These are phyloP conservation scores for Beauveria australis DNA, from an alignment of 2,329 filamentous ascomycete genomes.

Conservation along the genomic window DNA sequence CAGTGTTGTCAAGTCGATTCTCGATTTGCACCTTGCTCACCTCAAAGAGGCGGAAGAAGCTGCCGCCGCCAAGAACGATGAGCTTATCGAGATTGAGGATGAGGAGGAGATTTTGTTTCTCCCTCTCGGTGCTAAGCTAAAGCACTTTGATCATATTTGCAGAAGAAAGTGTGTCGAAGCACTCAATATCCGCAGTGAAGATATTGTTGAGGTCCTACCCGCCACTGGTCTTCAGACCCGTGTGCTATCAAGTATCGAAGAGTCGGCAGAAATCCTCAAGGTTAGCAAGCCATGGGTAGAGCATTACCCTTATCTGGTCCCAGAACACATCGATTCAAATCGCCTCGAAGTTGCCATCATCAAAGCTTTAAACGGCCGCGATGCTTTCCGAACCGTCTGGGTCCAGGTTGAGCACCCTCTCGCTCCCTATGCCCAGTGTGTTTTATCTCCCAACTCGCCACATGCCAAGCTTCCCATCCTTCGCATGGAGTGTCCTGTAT, in stretches of 20 bases:
- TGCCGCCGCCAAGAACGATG: neutral
- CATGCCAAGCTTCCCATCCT: conserved; percentile 6
- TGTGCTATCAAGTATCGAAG: conserved; percentile 8
- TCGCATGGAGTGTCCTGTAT: conserved; percentile 1
- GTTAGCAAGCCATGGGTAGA: conserved; percentile 9
- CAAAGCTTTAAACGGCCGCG: conserved; percentile 5
- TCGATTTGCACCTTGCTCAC: neutral
- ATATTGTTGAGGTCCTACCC: conserved; percentile 9
- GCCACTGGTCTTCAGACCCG: conserved; percentile 9
- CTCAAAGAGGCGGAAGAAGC: conserved; percentile 5
- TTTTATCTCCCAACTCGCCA: conserved; percentile 2
- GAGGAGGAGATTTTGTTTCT: conserved; percentile 10
- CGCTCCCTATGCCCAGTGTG: conserved; percentile 12
- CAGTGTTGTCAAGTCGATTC: conserved; percentile 2
- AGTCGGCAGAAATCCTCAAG: conserved; percentile 5
- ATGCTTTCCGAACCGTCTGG: conserved; percentile 13
- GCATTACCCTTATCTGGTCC: conserved; percentile 12
- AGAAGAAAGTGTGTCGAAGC: conserved; percentile 5
- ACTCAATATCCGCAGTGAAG: conserved; percentile 5
- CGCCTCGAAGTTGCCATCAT: conserved; percentile 12
- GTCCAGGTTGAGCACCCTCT: conserved; percentile 12
- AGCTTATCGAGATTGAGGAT: conserved; percentile 8
- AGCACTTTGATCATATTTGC: conserved; percentile 11
- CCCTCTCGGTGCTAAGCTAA: conserved; percentile 4
- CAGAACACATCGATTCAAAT: conserved; percentile 9